Conservation (phyloP, 2,329 filamentous ascomycete genomes). For the Penicillium sp. region DNA sequence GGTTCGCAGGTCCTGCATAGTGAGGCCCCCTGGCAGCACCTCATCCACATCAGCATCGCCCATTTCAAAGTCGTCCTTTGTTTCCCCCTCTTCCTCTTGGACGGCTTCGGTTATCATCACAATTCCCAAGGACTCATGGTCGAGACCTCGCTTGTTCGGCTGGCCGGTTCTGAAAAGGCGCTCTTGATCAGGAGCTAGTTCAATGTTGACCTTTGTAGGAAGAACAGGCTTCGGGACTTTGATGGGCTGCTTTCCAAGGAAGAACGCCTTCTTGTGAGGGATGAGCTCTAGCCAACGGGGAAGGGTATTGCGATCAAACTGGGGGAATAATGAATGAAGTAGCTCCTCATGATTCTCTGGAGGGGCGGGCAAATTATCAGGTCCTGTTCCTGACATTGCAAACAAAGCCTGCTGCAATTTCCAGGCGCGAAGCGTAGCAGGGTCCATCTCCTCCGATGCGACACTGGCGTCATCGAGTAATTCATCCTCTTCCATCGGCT, state of each 20-base stretch:
- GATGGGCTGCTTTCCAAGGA: constrained; percentile 71
- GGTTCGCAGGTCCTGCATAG: constrained; percentile 75
- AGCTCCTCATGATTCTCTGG: constrained; percentile 72
- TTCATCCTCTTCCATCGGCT: constrained; percentile 24
- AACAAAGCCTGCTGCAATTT: constrained; percentile 49
- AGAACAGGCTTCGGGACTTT: constrained; percentile 79
- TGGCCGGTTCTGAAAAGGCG: constrained; percentile 76
- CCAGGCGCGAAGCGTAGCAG: constrained; percentile 42
- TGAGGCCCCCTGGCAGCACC: constrained; percentile 65
- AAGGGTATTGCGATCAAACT: constrained; percentile 70
- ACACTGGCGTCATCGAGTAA: constrained; percentile 27
- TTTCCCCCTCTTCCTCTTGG: constrained; percentile 50
- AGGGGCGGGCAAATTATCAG: constrained; percentile 63
- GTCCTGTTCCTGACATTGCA: constrained; percentile 46
- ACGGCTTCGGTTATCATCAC: constrained; percentile 46
- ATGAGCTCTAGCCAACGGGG: constrained; percentile 80
- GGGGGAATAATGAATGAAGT: constrained; percentile 75
- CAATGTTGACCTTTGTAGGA: constrained; percentile 83
- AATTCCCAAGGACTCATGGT: constrained; percentile 57
- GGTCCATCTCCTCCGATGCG: constrained; percentile 42
- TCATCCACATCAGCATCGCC: constrained; percentile 59
- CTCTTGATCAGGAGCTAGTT: constrained; percentile 81
- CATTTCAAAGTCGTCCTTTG: constrained; percentile 49
- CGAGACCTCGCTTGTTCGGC: constrained; percentile 50
- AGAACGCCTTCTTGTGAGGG: constrained; percentile 73